These are phyloP conservation scores for Malbranchea cinnamomea DNA, from an alignment of 2,329 filamentous ascomycete genomes.

Conservation along the genomic window DNA sequence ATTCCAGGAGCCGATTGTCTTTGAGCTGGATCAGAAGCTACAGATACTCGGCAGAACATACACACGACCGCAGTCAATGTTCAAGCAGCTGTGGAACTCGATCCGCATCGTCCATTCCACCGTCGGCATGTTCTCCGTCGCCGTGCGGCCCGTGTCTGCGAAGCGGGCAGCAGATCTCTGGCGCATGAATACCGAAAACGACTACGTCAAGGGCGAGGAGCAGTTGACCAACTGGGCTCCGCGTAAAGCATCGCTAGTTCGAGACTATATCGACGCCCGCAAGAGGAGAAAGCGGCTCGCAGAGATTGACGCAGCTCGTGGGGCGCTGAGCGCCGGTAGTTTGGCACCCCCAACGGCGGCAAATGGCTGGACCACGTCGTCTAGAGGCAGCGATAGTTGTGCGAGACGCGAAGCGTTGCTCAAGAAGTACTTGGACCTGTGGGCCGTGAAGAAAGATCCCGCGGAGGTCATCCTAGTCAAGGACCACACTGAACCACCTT, in stretches of 20 bases:
- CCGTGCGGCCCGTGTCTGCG: constrained; percentile 73
- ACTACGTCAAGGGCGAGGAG: constrained; percentile 95
- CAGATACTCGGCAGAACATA: constrained; percentile 76
- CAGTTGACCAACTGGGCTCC: constrained; percentile 71
- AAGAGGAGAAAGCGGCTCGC: constrained; percentile 59
- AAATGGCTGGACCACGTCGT: constrained; percentile 20
- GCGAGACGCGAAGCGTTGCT: constrained; percentile 25
- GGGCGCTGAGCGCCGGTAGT: constrained; percentile 26
- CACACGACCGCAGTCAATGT: constrained; percentile 72
- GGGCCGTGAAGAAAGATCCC: constrained; percentile 26
- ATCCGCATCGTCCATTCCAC: constrained; percentile 76
- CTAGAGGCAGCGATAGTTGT: constrained; percentile 15
- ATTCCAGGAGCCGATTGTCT: constrained; percentile 75
- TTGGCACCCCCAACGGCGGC: constrained; percentile 21
- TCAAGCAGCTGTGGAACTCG: constrained; percentile 73
- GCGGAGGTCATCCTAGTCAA: constrained; percentile 30
- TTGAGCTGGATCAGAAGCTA: constrained; percentile 63
- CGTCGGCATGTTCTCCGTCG: constrained; percentile 71
- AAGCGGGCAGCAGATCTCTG: constrained; percentile 87
- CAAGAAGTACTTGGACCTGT: constrained; percentile 28
- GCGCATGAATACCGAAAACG: constrained; percentile 88
- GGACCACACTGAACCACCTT: constrained; percentile 30
- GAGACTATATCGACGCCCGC: constrained; percentile 63
- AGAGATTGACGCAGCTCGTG: constrained; percentile 56
- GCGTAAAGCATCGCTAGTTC: constrained; percentile 77